Base-by-base conservation (phyloP, 1,284 basidiomycete species). In the Ceratobasidium sp. region DNA sequence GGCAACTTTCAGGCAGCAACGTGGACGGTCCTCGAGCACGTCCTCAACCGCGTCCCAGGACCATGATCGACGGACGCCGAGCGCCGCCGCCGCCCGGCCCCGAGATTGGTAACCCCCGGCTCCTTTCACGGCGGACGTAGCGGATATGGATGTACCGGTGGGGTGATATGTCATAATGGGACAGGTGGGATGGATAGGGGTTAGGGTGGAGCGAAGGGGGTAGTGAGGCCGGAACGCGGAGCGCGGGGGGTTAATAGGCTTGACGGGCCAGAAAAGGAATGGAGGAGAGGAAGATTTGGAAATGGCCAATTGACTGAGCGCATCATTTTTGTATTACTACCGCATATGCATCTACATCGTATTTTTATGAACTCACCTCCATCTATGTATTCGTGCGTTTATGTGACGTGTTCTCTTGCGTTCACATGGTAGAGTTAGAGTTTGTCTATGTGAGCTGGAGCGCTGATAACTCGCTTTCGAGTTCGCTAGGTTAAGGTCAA, bases 1-100 rank as follows among this genome's bases (percentile, higher is more conserved):
- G 66, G 66, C 53, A 41, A 47, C 45, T 54, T 71, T 29, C 27
- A 71, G 66, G 66, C 66, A 71, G 66, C 66, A 71, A 33, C 66
- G 66, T 71, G 66, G 66, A 41, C 27, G 66, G 66, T 71, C 54
- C 66, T 71, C 54, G 66, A 71, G 66, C 66, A 71, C 54, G 66
- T 71, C 66, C 11, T 71, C 66, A 53, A 71, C 14, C 47, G 66
- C 22, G 53, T 71, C 66, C 66, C 66, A 67, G 24, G 48, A 59
- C 41, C 66, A 44, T 59, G 66, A 71, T 11, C 65, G 11, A 33
- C 19, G 51, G 2, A 44, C 31, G 57, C 36, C 36, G 36, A 60
- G 31, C 31, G 59, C 14, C 33, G 59, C 7, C 36, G 36, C 36
- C 36, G 36, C 36, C 36, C 36, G 36, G 36, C 36, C 36, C 36